These are phyloP conservation scores for Acanthamoeba polyphaga DNA, from an alignment of 208 protist species.

Conservation along the genomic window DNA sequence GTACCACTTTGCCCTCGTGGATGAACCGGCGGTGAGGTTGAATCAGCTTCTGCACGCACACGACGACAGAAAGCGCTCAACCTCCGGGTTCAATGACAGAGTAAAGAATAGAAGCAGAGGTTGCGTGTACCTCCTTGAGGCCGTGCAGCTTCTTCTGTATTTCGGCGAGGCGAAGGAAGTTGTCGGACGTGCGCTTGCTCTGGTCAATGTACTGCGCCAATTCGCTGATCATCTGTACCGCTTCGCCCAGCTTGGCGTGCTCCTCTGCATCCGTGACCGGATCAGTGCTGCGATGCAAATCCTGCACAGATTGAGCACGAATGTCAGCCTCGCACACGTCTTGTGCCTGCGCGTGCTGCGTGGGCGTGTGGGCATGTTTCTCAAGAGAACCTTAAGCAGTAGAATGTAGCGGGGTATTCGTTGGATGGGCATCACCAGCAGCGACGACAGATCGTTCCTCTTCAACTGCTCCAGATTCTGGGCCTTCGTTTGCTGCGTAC, in stretches of 20 bases:
- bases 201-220: constrained; percentile 70
- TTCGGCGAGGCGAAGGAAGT: constrained; percentile 58
- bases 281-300: constrained; percentile 54
- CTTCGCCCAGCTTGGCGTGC: constrained; percentile 42
- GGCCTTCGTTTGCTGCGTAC: constrained; percentile 69
- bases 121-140: background rate
- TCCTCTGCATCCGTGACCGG: background rate
- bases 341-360: too few relatives aligned
- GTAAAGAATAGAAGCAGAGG: background rate
- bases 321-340: background rate
- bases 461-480: constrained; percentile 47
- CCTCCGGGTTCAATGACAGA: too few relatives aligned
- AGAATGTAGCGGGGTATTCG: constrained; percentile 72
- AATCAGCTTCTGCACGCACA: constrained; percentile 28
- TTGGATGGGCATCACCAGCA: constrained; percentile 71
- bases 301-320: background rate
- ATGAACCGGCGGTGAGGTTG: constrained; percentile 58
- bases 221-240: constrained; percentile 41
- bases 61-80: background rate
- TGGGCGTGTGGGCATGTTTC: background rate
- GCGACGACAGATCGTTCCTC: constrained; percentile 49
- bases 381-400: constrained; percentile 22
- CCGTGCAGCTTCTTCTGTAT: constrained; percentile 51
- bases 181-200: constrained; percentile 66
- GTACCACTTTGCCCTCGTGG: constrained; percentile 4